Evolutionary conservation across 306 rosid species (phyloP).

Genomic region (Medicago lupulina): DNA sequence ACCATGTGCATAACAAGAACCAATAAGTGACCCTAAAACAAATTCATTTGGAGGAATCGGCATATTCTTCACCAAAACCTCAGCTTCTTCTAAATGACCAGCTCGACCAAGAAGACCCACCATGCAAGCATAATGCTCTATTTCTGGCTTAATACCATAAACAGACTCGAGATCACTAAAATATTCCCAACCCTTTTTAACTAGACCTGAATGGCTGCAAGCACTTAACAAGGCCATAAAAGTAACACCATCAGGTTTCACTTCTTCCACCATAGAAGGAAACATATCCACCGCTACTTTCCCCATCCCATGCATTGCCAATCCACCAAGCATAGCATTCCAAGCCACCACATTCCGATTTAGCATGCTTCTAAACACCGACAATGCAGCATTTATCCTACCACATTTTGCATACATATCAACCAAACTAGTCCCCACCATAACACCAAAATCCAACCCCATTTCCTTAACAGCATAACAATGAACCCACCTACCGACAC

Average conservation of each 20-base stretch:
- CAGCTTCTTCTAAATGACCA: conserved; percentile 68
- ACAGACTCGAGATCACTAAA: conserved; percentile 57
- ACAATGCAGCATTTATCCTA: conserved; percentile 52
- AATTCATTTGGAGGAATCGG: conserved; percentile 74
- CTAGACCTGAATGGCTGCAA: conserved; percentile 76
- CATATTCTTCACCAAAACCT: conserved; percentile 55
- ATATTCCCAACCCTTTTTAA: conserved; percentile 61
- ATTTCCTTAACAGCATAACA: conserved; percentile 61
- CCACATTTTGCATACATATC: conserved; percentile 86
- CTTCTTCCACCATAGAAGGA: conserved; percentile 60
- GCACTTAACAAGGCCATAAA: conserved; percentile 72
- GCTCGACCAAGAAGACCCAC: conserved; percentile 79
- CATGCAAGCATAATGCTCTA: conserved; percentile 81
- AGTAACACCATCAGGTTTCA: conserved; percentile 71
- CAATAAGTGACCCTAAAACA: conserved; percentile 74
- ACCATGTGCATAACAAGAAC: conserved; percentile 64
- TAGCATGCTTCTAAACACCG: conserved; percentile 53
- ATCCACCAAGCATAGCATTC: conserved; percentile 79
- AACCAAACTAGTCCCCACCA: conserved; percentile 71
- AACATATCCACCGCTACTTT: conserved; percentile 55
- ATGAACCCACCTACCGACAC: conserved; percentile 72
- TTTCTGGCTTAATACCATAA: conserved; percentile 51
- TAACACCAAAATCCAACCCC: conserved; percentile 53
- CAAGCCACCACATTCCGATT: conserved; percentile 71
- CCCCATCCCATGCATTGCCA: conserved; percentile 77